These are phyloP conservation scores for Dispira parvispora DNA, from an alignment of 192 early-diverging fungal species.

Conservation along the genomic window DNA sequence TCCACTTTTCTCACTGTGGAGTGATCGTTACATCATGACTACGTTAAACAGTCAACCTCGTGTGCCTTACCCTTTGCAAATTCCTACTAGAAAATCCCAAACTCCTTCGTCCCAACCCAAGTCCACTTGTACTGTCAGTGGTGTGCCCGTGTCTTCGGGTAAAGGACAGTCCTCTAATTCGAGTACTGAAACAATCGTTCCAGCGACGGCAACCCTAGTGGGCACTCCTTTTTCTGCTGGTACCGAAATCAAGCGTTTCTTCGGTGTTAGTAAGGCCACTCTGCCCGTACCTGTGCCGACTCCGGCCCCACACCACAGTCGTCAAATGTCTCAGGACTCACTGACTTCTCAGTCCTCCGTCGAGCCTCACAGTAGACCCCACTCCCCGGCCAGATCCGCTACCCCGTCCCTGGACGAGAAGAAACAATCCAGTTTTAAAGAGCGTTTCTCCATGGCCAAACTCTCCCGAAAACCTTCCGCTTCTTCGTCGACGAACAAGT, in stretches of 20 bases:
- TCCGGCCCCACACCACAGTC: background rate
- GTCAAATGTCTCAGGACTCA: constrained; percentile 5
- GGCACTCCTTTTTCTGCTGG: background rate
- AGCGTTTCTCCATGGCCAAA: constrained; percentile 11
- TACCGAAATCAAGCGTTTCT: background rate
- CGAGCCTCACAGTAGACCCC: background rate
- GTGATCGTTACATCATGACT: background rate
- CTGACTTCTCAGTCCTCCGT: background rate
- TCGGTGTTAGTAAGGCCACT: background rate
- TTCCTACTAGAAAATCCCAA: background rate
- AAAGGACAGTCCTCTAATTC: background rate
- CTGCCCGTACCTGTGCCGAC: background rate
- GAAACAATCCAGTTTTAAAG: background rate
- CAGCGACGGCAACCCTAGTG: background rate
- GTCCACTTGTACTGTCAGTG: background rate
- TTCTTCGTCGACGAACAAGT: background rate
- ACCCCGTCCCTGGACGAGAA: constrained; percentile 3
- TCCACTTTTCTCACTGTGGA: too few species aligned
- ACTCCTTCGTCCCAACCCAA: background rate
- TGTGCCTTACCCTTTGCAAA: constrained; percentile 3
- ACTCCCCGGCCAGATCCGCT: background rate
- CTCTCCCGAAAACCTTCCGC: background rate
- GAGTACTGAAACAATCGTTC: constrained; percentile 1
- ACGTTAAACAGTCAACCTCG: constrained; percentile 5
- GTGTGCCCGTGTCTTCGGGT: background rate